Evolutionary conservation across 495 filamentous ascomycete species (phyloP), one percentile per base, ranked within the genome.

Genomic region (Evansstolkia leycettana): DNA sequence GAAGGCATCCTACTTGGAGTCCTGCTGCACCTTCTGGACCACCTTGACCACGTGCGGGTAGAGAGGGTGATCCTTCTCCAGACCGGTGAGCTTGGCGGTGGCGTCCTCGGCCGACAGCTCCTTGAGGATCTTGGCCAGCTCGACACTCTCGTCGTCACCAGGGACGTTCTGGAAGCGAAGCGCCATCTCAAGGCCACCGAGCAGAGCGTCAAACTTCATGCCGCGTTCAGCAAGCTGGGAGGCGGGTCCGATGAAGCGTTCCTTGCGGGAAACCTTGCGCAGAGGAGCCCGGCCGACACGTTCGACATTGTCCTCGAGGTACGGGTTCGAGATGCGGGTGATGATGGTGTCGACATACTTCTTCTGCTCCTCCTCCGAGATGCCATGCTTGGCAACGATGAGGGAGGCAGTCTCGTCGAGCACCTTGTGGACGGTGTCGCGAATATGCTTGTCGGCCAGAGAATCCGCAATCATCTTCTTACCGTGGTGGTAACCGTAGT

Each of bases 271-370:
- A 10, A 96, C 70, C 70, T 98, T 98, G 55, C 90, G 76, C 38
- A 96, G 62, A 7, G 90, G 90, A 27, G 89, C 90, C 52, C 90
- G 89, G 33, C 88, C 90, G 41, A 98, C 90, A 50, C 90, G 90
- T 66, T 87, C 85, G 24, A 95, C 84, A 26, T 76, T 76, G 60
- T 98, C 90, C 54, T 93, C 80, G 27, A 98, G 71, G 52, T 86
- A 77, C n/a, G 80, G 92, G 64, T 98, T 98, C 51, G 80, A 82
- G 60, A 98, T 94, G 48, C 90, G 83, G 41, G 65, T 68, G 47
- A 96, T 69, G 61, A 98, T 96, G 63, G 81, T 88, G 50, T 92
- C 70, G 40, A 93, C 85, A 63, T 98, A 98, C 7, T 73, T 74
- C 37, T 81, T 65, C 67, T 98, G 90, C 60, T 90, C 87, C 30